Base-by-base conservation (phyloP, 129 eudicot genomes). In the Apium graveolens region DNA sequence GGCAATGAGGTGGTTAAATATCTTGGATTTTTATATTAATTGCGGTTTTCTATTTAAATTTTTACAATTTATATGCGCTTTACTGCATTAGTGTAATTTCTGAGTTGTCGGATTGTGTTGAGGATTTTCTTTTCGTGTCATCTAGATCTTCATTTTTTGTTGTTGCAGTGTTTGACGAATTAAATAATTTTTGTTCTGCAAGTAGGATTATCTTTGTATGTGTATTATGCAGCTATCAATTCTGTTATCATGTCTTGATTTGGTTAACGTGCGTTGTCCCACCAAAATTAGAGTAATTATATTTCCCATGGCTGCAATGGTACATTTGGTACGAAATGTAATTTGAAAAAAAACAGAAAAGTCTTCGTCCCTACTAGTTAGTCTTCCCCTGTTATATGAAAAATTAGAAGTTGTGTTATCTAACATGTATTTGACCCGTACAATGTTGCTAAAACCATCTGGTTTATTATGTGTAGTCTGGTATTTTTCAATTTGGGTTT, bases 1-100 rank as follows among this genome's bases (percentile, higher is more conserved):
- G 93, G 90, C 74, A 81, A 81, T 80, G 93, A 91, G 85, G 94
- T 88, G 77, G 68, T 60, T 60, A 80, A 81, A 75, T 80, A 53
- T 42, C 3, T 66, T 18, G 21, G 16, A 14, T 5, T 26, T 1
- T 11, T 57, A 27, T n/a, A n/a, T n/a, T n/a, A n/a, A n/a, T n/a
- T n/a, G n/a, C n/a, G n/a, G n/a, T n/a, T n/a, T n/a, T n/a, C n/a
- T n/a, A n/a, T n/a, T n/a, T n/a, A n/a, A n/a, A n/a, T n/a, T n/a
- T n/a, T n/a, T n/a, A n/a, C n/a, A n/a, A n/a, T n/a, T n/a, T n/a
- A n/a, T n/a, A n/a, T n/a, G n/a, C n/a, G n/a, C n/a, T n/a, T n/a
- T n/a, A n/a, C n/a, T n/a, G n/a, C n/a, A n/a, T n/a, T n/a, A n/a
- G n/a, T n/a, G n/a, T n/a, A n/a, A n/a, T n/a, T n/a, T n/a, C n/a